Conservation (phyloP, 139 green algal species). For the Micromonas pusilla region DNA sequence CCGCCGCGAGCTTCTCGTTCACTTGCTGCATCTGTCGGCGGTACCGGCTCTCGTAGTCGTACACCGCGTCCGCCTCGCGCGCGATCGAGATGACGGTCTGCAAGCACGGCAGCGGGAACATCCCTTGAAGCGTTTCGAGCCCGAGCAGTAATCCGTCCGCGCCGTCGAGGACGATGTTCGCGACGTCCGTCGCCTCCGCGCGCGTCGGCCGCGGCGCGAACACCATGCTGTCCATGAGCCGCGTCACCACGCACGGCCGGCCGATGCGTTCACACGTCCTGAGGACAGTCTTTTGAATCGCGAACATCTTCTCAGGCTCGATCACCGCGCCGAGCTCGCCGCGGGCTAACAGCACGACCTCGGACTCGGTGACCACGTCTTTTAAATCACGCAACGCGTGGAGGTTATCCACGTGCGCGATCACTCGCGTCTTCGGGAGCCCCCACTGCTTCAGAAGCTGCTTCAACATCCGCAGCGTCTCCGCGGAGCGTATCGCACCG, state of each 20-base stretch:
- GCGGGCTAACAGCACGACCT: conserved; percentile 36
- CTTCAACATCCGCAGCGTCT: not conserved
- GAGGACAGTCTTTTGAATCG: conserved; percentile 70
- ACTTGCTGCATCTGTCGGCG: not conserved
- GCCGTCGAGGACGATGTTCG: conserved; percentile 93
- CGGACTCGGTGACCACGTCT: conserved; percentile 15
- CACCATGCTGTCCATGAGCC: conserved; percentile 36
- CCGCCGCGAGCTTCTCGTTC: not conserved
- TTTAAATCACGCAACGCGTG: conserved; percentile 28
- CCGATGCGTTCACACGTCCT: conserved; percentile 83
- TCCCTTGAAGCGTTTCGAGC: conserved; percentile 47
- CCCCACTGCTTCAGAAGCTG: not conserved
- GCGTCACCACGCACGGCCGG: conserved; percentile 88
- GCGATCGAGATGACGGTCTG: conserved; percentile 26
- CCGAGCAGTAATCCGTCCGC: conserved; percentile 44
- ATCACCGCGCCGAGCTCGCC: conserved; percentile 29
- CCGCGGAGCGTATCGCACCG: not conserved
- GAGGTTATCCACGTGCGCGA: conserved; percentile 35
- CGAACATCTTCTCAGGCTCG: conserved; percentile 29
- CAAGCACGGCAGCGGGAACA: conserved; percentile 78
- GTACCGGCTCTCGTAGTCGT: conserved; percentile 8
- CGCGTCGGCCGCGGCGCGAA: conserved; percentile 78
- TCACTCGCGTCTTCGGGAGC: not conserved
- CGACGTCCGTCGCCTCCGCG: conserved; percentile 89
- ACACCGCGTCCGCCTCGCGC: conserved; percentile 16